These are phyloP conservation scores for Syncephalis fuscata DNA, from an alignment of 371 early-diverging fungal species.

Conservation along the genomic window DNA sequence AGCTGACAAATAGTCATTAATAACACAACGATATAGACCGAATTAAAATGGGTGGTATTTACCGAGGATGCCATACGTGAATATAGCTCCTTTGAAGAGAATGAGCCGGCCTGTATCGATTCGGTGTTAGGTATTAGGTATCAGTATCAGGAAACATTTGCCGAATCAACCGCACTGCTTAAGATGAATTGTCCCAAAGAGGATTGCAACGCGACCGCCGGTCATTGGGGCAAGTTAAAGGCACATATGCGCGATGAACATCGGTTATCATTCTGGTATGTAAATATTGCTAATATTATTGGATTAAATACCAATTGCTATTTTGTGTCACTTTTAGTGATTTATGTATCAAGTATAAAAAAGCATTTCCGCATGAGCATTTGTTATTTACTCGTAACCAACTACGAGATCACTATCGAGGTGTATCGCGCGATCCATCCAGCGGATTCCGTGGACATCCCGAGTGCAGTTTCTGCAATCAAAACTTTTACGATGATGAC, in stretches of 20 bases:
- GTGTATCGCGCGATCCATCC: constrained; percentile 36
- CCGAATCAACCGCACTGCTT: constrained; percentile 50
- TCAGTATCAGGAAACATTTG: constrained; percentile 50
- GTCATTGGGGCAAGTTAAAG: constrained; percentile 64
- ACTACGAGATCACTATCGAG: not conserved
- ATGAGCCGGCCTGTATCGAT: constrained; percentile 34
- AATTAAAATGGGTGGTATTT: constrained; percentile 51
- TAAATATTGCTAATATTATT: constrained; percentile 1
- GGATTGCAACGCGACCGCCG: constrained; percentile 45
- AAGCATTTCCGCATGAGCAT: constrained; percentile 83
- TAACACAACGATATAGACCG: constrained; percentile 20
- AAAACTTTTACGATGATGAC: constrained; percentile 70
- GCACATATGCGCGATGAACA: constrained; percentile 65
- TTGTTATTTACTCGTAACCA: constrained; percentile 39
- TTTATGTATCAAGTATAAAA: constrained; percentile 72
- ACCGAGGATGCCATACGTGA: constrained; percentile 39
- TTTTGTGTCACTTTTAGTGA: constrained; percentile 30
- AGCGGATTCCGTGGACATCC: constrained; percentile 85
- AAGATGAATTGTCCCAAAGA: constrained; percentile 75
- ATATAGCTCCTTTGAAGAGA: constrained; percentile 26
- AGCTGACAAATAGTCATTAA: not conserved
- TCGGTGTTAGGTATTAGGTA: constrained; percentile 49
- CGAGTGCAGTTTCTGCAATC: constrained; percentile 73
- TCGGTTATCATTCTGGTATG: constrained; percentile 54
- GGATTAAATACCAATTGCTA: not conserved